Base-by-base conservation (phyloP, 768 basidiomycete species). In the Baorangia bicolor region DNA sequence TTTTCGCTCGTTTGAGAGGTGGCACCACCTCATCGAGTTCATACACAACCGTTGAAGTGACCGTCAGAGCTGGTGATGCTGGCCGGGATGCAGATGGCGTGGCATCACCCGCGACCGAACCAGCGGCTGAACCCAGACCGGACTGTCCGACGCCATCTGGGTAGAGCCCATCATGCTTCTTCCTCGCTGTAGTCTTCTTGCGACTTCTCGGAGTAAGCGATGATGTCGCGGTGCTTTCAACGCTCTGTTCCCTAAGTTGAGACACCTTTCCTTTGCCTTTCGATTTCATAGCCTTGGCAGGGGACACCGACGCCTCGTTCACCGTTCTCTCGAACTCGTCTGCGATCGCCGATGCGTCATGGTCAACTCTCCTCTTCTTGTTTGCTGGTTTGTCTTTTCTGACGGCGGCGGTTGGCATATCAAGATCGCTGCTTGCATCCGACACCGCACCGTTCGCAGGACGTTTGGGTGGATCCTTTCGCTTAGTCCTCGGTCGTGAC, bases 71-170 rank as follows among this genome's bases (percentile, higher is more conserved):
- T 5, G 90, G 90, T 12, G 89, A 91, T 41, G 81, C 71, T 25
- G 87, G 86, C n/a, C 87, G 77, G 7, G 90, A 92, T 47, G 80
- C 78, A 12, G 76, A 75, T 20, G 90, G 88, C 8, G 90, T 88
- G 13, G 78, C 75, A 73, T 91, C 90, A n/a, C 86, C 85, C 25
- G 84, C 77, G 28, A 82, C 73, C 20, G 81, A 80, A 18, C 68
- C 70, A 18, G 69, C 53, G 40, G 82, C 75, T 20, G 87, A 82
- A 55, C 77, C 49, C 79, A 81, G 38, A 74, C 78, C 55, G 79
- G 65, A 62, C 69, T 78, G 62, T 69, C 78, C 70, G 74, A 82
- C 64, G 18, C 81, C 72, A 58, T 87, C 87, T 30, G 78, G 73
- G 34, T 77, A 72, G n/a, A 79, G 63, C 1, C 63, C 75, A 41